Conservation (phyloP, 768 basidiomycete genomes). For the Panaeolus cyanescens region DNA sequence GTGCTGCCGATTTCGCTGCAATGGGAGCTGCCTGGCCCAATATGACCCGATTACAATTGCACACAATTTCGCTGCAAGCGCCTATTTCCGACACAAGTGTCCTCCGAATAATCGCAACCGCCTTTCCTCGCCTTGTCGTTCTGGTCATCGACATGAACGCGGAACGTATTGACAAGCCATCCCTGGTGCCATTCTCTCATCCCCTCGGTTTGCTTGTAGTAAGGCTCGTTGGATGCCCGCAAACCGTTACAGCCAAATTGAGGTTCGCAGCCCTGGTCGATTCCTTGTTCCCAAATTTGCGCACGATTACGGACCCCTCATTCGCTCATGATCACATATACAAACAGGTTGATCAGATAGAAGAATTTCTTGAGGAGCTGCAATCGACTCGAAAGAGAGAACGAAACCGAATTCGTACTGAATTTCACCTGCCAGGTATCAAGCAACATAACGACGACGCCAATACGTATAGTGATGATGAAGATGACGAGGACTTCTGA, state of each 20-base stretch:
- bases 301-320: too few species aligned
- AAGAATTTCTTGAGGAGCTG: too few species aligned
- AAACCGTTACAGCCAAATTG: neutral
- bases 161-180: neutral
- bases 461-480: too few species aligned
- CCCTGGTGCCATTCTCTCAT: neutral
- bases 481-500: too few species aligned
- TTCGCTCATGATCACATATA: too few species aligned
- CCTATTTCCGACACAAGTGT: neutral
- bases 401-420: too few species aligned
- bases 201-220: neutral
- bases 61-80: neutral
- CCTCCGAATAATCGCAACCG: neutral
- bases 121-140: neutral
- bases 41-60: neutral
- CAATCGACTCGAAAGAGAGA: too few species aligned
- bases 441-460: too few species aligned
- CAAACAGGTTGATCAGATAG: too few species aligned
- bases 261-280: neutral
- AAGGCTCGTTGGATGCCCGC: neutral
- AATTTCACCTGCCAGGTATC: too few species aligned
- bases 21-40: neutral
- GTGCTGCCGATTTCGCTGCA: neutral
- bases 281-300: neutral
- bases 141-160: neutral